Base-by-base conservation (phyloP, 768 basidiomycete genomes). In the Fomitopsis pulvina region DNA sequence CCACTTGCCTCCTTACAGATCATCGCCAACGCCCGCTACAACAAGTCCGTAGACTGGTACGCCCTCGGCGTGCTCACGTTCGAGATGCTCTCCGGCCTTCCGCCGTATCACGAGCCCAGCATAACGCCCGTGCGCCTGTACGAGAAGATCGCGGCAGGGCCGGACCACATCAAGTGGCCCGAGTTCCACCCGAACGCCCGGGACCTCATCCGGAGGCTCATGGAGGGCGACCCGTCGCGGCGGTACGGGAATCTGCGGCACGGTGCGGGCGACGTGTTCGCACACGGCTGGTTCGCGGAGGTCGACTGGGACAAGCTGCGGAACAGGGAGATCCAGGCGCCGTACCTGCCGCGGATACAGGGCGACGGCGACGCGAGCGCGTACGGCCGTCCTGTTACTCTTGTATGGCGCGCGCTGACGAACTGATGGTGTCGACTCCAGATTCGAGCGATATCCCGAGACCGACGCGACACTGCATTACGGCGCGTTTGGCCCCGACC, bases 41-140 rank as follows among this genome's bases (percentile, higher is more conserved):
- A 94, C 63, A 95, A 96, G 66, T 87, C 85, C 50, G 95, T 97
- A 2, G 96, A 99, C 63, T 99, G 94, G 94, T 99, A 97, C 70
- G 95, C 96, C 1, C 79, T 97, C 45, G 96, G 96, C 45, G 91
- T 99, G 48, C 82, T 99, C 53, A 87, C 94, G 49, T 99, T 88
- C 64, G 96, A 99, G 68, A 97, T 98, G 94, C 78, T 99, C 39
- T 92, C 89, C 0, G 96, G 96, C 7, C 83, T 87, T 24, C 92
- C 94, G 24, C 96, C 96, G 0, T 98, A 92, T 72, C 94, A 96
- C 68, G 86, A 89, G 65, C 72, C 78, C 22, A 90, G 92, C 62
- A 80, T 74, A 41, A 89, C 92, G 61, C 94, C 89, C 20, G 80
- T 94, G 59, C 71, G 80, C 39, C 77, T 97, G 37, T 98, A 99